Evolutionary conservation across 1,284 basidiomycete genomes (phyloP), one percentile per base, ranked within the genome.

Genomic region (Naganishia sp.): DNA sequence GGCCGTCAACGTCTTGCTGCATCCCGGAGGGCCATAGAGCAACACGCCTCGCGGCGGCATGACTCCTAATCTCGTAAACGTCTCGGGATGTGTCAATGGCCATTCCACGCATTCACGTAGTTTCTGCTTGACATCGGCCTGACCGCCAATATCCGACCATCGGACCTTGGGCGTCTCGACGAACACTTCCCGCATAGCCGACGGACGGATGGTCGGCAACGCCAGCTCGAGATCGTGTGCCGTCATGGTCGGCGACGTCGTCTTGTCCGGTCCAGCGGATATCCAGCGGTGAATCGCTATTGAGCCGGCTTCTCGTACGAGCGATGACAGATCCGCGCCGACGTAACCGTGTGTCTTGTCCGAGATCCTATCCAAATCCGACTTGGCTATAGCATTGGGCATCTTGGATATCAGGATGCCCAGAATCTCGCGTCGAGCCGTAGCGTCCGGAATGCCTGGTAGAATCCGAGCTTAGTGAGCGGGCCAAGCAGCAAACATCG

Each of bases 1-100:
- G 0, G 93, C 96, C 25, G 95, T 87, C 52, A 99, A 83, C 0
- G 96, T 99, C 82, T 99, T 99, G 74, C 90, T 93, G 75, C 96
- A 99, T 10, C 96, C 95, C 0, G 96, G 96, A 9, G 96, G 96
- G 1, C 96, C 96, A 79, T 97, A 99, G 18, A 99, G 81, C 52
- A 99, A 81, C 3, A 98, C 87, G 0, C 96, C 96, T 68, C 89
- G 87, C 0, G 95, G 94, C 2, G 95, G 89, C 50, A 84, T 84
- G 18, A 97, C 90, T 2, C 96, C 96, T 0, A 99, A 82, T 17
- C 94, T 84, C 69, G 84, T 83, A 75, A 99, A 98, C 3, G 90
- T 86, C 45, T 90, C 88, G 0, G 88, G 87, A 78, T 96, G 90
- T 43, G 87, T 82, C 45, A 98, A 80, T 0, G 96, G 96, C 96